Evolutionary conservation across 1,284 basidiomycete genomes (phyloP), one percentile per base, ranked within the genome.

Genomic region (Malassezia obtusa): DNA sequence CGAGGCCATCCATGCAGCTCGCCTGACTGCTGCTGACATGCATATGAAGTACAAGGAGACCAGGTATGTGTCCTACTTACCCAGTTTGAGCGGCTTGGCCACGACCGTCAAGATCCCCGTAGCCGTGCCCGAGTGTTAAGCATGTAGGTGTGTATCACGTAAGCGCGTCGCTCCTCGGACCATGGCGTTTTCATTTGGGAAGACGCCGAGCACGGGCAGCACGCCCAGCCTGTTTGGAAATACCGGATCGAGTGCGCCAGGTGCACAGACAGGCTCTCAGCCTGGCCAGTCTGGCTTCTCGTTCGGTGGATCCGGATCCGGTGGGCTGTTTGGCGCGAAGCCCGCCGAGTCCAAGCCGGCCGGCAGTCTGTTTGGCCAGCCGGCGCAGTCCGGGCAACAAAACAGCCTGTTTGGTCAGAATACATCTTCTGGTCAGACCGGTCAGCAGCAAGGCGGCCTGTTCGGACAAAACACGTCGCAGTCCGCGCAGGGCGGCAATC

Each of bases 1-100:
- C 70, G 89, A 95, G 74, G 91, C 91, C 0, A 95, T 96, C 52
- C 87, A 89, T 70, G 92, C 91, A 2, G 94, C 94, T 86, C 80
- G 89, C 32, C 76, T 92, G 35, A 95, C 91, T 0, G 91, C 91
- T 1, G 61, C 75, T 25, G 78, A 78, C 49, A 79, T 79, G 78
- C 76, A 77, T 57, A 65, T 62, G 10, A 74, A 76, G 60, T 77
- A 64, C 56, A 71, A 70, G 38, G 69, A 72, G 45, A 63, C 62
- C 2, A 50, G 47, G 31, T 53, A 39, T 26, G 48, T 25, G 14
- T 24, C 22, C 22, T 22, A 21, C 28, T 33, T 11, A 24, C 35
- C 4, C 44, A 50, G 48, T n/a, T 37, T 67, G 15, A 63, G 62
- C 17, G 68, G 68, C 1, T 41, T 71, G 15, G 67, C 68, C 10